Base-by-base conservation (phyloP, 208 protist species). In the Vickermania ingenoplastis region DNA sequence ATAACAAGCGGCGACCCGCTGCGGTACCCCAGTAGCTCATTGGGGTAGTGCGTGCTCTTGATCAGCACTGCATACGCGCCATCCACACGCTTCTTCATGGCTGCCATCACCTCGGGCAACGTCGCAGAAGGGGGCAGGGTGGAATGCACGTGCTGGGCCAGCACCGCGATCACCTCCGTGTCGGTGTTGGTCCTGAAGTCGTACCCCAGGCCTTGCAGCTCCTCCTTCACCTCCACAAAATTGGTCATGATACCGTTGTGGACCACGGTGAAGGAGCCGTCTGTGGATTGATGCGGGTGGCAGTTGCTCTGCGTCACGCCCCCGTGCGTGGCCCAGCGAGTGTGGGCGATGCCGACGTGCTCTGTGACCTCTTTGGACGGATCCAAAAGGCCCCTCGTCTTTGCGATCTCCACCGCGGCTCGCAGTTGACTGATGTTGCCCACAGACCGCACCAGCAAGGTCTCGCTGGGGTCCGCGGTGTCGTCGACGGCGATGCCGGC, bases 191-290 rank as follows among this genome's bases (percentile, higher is more conserved):
- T 91, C 29, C 29, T 28, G 66, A 97, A 97, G 23, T 41, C 31
- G 63, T 93, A 92, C 49, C 92, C 91, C 66, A 93, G 75, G 28
- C 56, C 48, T 21, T 56, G 2, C 5, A 98, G 67, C 31, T 86
- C 54, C 61, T 89, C 51, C 65, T 88, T 89, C 24, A 98, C 65
- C 17, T 67, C 64, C 45, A 73, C 71, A 59, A 84, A 95, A 87
- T 98, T 98, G 28, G 89, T 95, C 67, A 98, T 95, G 57, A 98
- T 97, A 31, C 97, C 97, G 68, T 98, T 98, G 83, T 98, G 95
- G 53, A 97, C 92, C 1, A 98, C 72, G 1, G 76, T 70, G 53
- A 98, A 96, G 48, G 74, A 53, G 30, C 70, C 65, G 7, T 76
- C 59, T 55, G 89, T 87, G 67, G 82, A 89, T 48, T 76, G 53